Base-by-base conservation (phyloP, 768 basidiomycete species). In the Kwoniella newhampshirensis region DNA sequence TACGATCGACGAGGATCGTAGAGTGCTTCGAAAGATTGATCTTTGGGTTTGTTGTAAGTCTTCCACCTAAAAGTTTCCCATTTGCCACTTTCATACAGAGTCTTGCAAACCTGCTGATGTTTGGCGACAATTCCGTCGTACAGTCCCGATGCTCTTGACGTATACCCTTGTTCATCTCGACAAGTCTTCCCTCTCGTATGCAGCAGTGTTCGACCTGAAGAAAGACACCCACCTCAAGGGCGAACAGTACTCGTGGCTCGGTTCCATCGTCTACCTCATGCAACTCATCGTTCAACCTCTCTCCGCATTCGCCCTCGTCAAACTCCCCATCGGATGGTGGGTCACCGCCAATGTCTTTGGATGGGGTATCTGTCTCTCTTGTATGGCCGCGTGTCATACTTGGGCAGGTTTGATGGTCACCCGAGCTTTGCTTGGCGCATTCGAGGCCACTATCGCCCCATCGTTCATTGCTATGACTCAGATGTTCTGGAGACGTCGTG, bases 1-100 rank as follows among this genome's bases (percentile, higher is more conserved):
- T 40, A 63, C 61, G 1, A 42, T 51, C 13, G 58, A 55, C 3
- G 67, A 66, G 41, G 40, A 47, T 30, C 47, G 41, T 21, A 23
- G 27, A 13, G 64, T 68, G 1, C 49, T 68, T 1, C 47, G 64
- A 12, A 68, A 66, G 47, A 63, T 68, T 36, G 67, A 68, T 42
- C 41, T 62, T 13, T 57, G 51, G 39, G 39, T 61, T n/a, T 57
- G 53, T 43, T 27, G 52, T 59, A 15, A 35, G 47, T 52, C 9
- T 17, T 30, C 50, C 23, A 13, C 18, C 25, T 8, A 11, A 20
- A n/a, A 12, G 6, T 37, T 12, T 36, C n/a, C n/a, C 4, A 4
- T 48, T 8, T 11, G 17, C 35, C 18, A 25, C n/a, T 11, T 26
- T n/a, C 30, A 57, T 44, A 60, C 28, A 54, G 47, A 15, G 15